These are phyloP conservation scores for Isabelozyma rhagii DNA, from an alignment of 805 yeast genomes.

Conservation along the genomic window DNA sequence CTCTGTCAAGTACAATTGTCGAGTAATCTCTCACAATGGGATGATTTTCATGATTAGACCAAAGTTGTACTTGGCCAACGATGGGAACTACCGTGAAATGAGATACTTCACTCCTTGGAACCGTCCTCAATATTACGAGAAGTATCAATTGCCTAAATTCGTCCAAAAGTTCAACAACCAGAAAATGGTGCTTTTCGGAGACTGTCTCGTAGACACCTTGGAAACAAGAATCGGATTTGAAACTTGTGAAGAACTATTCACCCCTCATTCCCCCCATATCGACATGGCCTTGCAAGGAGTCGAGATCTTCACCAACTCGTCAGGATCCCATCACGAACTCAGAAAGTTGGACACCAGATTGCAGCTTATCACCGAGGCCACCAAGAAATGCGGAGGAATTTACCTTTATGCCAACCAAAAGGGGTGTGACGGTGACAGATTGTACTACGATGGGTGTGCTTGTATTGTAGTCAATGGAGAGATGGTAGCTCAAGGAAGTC, in stretches of 20 bases:
- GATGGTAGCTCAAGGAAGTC: constrained; percentile 90
- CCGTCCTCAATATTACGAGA: constrained; percentile 72
- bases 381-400: constrained; percentile 94
- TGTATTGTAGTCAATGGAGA: constrained; percentile 88
- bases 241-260: constrained; percentile 96
- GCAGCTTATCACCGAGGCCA: constrained; percentile 84
- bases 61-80: constrained; percentile 89
- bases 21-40: constrained; percentile 78
- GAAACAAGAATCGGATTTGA: constrained; percentile 96
- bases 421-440: constrained; percentile 97
- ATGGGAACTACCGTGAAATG: constrained; percentile 98
- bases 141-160: constrained; percentile 64
- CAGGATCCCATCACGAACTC: constrained; percentile 97
- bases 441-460: constrained; percentile 97
- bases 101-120: constrained; percentile 95
- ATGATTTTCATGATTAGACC: constrained; percentile 85
- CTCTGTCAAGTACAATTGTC: constrained; percentile 86
- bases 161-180: constrained; percentile 70
- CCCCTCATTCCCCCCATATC: constrained; percentile 95
- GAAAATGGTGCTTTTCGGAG: constrained; percentile 74
- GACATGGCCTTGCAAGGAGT: constrained; percentile 92
- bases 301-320: constrained; percentile 93
- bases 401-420: constrained; percentile 91
- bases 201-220: constrained; percentile 77
- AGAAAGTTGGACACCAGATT: constrained; percentile 84